phyloP scores from a whole-genome alignment of 1,284 basidiomycete genomes.

The Melanopsichium pennsylvanicum region DNA sequence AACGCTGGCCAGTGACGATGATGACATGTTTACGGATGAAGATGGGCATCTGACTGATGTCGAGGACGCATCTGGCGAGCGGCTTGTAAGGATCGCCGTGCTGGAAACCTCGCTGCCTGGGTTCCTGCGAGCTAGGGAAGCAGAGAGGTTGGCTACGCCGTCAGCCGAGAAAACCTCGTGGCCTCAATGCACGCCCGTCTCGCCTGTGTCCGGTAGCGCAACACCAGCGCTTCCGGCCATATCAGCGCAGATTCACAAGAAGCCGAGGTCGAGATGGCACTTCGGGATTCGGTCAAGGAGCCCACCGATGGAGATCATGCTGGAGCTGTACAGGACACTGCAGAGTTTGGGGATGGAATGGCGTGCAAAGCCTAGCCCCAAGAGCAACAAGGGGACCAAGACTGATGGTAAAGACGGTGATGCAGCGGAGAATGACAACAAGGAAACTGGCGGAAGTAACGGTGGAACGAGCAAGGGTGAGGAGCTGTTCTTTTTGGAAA shows the following conservation, averaged over 20 bases:
- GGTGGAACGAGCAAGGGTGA: conserved; percentile 68
- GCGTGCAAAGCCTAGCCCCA: conserved; percentile 67
- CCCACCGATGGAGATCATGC: conserved; percentile 98
- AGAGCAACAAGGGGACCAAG: conserved; percentile 15
- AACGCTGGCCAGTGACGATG: conserved; percentile 50
- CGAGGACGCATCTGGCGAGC: conserved; percentile 43
- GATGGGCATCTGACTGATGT: conserved; percentile 42
- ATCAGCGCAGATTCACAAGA: conserved; percentile 37
- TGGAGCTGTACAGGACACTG: conserved; percentile 94
- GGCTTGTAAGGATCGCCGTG: conserved; percentile 42
- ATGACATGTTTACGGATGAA: conserved; percentile 50
- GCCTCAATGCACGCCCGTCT: conserved; percentile 34
- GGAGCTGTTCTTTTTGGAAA: conserved; percentile 91
- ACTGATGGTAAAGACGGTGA: conserved; percentile 24
- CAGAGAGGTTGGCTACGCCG: conserved; percentile 33
- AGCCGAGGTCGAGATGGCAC: conserved; percentile 78
- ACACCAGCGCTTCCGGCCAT: conserved; percentile 16
- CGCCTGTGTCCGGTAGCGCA: conserved; percentile 5
- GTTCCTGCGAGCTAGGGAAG: conserved; percentile 28
- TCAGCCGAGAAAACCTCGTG: conserved; percentile 38
- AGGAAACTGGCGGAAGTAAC: conserved; percentile 30
- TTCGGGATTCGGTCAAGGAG: conserved; percentile 94
- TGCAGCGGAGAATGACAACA: background rate
- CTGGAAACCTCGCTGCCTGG: conserved; percentile 55
- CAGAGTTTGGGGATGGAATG: conserved; percentile 96